Evolutionary conservation across 2,329 filamentous ascomycete species (phyloP), one percentile per base, ranked within the genome.

Genomic region (Aspergillus pseudoterreus): DNA sequence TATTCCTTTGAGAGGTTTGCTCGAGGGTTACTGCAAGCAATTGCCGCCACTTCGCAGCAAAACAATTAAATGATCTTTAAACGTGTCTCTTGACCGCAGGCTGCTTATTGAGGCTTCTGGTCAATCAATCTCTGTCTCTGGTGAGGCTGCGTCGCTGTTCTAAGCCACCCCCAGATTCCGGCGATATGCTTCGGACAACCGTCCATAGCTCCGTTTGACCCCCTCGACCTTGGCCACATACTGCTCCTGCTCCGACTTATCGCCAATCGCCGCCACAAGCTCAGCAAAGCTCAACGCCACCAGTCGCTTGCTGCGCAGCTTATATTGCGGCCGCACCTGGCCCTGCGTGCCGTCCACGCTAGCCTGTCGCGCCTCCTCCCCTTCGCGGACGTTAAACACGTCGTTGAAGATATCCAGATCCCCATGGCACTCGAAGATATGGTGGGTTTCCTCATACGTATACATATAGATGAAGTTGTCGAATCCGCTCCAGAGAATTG

Each of bases 381-480:
- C 39, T 12, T 42, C 39, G 39, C 39, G 39, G 11, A 42, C 39
- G 12, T 42, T 42, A 21, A 42, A 42, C 39, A 42, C 39, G 12
- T 42, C 39, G 39, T 42, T 42, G 19, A 42, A 42, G 39, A 42
- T 42, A 17, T 42, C 39, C 15, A 42, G 39, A 10, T 42, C 39
- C 15, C 39, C 39, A 17, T 42, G 39, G 39, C 39, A 42, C 39
- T 42, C 39, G 19, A 42, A 42, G 39, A 42, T 42, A 17, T 42
- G 39, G 39, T 42, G 39, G 39, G 39, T 42, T 22, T 42, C 39
- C 19, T 42, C 39, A 17, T 42, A 42, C 14, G 39, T 42, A 17
- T 42, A 42, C 39, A 42, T 17, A 17, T 42, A 42, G 39, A 42
- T 42, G 39, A 42, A 42, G 39, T 42, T 42, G 39, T 42, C 39